Conservation (phyloP, 331 rosid species). For the Quercus tomentella region DNA sequence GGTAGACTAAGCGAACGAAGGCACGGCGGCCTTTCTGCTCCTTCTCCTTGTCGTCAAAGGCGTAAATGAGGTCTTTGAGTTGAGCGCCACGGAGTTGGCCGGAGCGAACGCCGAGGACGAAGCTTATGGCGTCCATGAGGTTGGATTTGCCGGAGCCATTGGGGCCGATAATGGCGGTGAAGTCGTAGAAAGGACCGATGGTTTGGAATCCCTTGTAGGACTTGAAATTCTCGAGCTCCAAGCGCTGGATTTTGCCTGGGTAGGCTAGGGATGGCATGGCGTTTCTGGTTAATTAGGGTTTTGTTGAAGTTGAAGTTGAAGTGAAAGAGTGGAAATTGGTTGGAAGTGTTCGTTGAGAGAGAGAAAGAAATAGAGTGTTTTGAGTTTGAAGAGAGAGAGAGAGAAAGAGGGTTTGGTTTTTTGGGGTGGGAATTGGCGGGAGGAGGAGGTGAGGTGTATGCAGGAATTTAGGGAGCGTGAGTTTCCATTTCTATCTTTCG, state of each 20-base stretch:
- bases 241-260: constrained; percentile 73
- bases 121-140: constrained; percentile 98
- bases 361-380: not conserved
- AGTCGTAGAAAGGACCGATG: constrained; percentile 84
- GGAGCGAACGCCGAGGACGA: constrained; percentile 92
- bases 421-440: constrained; percentile 8
- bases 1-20: constrained; percentile 78
- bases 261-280: constrained; percentile 71
- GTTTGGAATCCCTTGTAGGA: constrained; percentile 79
- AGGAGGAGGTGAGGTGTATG: not conserved
- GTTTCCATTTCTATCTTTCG: not conserved
- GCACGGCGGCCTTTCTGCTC: constrained; percentile 89
- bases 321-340: not conserved
- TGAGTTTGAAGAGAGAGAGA: not conserved
- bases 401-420: constrained; percentile 14
- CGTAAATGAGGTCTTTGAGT: constrained; percentile 88
- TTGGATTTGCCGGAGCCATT: constrained; percentile 93
- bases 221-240: constrained; percentile 88
- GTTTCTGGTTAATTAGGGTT: constrained; percentile 8
- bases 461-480: not conserved
- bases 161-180: constrained; percentile 94
- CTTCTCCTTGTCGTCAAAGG: constrained; percentile 85
- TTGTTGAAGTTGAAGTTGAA: no score
- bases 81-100: constrained; percentile 98
- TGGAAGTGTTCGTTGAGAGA: not conserved